Percentiles rank a stretch among this genome's conserved stretches.
Evolutionary conservation across 768 basidiomycete species (phyloP).

Genomic region (Chalciporus sphaerocephalus): DNA sequence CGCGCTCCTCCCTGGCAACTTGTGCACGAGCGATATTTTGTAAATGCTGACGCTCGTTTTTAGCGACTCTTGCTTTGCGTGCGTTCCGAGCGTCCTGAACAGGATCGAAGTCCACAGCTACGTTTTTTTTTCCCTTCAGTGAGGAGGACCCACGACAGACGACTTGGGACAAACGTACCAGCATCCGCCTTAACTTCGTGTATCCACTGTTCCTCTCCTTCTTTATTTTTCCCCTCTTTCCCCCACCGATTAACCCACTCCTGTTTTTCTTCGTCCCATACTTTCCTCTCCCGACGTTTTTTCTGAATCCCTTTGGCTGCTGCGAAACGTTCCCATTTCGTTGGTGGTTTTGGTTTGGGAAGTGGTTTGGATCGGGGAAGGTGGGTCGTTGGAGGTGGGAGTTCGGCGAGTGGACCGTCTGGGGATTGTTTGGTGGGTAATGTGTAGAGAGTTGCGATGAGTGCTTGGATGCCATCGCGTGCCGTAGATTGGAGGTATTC

Average conservation of each 20-base stretch:
- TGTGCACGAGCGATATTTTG: constrained; percentile 67
- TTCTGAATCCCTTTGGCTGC: constrained; percentile 91
- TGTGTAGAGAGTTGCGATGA: constrained; percentile 74
- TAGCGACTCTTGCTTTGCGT: constrained; percentile 75
- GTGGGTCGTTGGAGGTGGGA: constrained; percentile 70
- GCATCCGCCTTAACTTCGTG: constrained; percentile 85
- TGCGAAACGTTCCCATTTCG: constrained; percentile 97
- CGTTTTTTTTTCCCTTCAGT: not conserved
- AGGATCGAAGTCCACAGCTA: constrained; percentile 81
- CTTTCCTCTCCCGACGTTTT: constrained; percentile 67
- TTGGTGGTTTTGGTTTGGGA: constrained; percentile 86
- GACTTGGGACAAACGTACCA: constrained; percentile 45
- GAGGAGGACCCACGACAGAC: not conserved
- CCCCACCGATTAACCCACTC: constrained; percentile 94
- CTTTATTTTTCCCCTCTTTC: constrained; percentile 81
- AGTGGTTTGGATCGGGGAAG: constrained; percentile 90
- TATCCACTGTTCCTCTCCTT: constrained; percentile 84
- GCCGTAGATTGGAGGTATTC: constrained; percentile 74
- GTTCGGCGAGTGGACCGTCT: constrained; percentile 78
- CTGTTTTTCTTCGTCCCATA: constrained; percentile 94
- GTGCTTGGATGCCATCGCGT: constrained; percentile 76
- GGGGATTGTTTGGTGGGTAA: constrained; percentile 72
- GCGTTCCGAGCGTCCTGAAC: constrained; percentile 67
- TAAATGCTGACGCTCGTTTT: constrained; percentile 75
- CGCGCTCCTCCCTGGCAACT: constrained; percentile 32